A percentile compares a stretch with the other conserved stretches of the same genome.
These are phyloP conservation scores for Bromus sterilis DNA, from an alignment of 176 grass and related monocot species.

Conservation along the genomic window DNA sequence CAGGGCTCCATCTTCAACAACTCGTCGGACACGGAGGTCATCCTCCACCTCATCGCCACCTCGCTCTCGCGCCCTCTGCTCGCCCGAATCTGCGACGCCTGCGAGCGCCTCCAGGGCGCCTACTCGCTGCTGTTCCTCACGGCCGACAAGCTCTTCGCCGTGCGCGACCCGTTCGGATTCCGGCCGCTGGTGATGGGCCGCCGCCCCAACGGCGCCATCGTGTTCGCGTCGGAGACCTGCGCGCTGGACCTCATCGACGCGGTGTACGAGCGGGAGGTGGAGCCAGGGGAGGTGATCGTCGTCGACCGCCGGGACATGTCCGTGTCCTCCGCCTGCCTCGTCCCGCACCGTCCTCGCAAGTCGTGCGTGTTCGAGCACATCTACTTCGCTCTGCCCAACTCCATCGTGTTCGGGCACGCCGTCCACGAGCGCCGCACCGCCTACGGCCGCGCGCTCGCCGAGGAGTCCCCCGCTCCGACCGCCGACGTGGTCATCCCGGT, in stretches of 20 bases:
- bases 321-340: constrained; percentile 51
- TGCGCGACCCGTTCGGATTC: constrained; percentile 82
- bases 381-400: constrained; percentile 87
- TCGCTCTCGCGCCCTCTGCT: constrained; percentile 72
- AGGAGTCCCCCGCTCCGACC: constrained; percentile 62
- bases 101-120: constrained; percentile 65
- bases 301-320: constrained; percentile 76
- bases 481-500: constrained; percentile 95
- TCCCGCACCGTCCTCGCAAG: constrained; percentile 63
- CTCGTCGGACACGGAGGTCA: constrained; percentile 93
- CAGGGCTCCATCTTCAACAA: constrained; percentile 91
- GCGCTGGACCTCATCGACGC: constrained; percentile 91
- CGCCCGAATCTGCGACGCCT: constrained; percentile 65
- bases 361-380: constrained; percentile 94
- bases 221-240: constrained; percentile 91
- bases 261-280: constrained; percentile 66
- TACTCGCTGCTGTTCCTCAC: constrained; percentile 93
- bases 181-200: constrained; percentile 82
- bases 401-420: constrained; percentile 58
- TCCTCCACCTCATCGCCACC: constrained; percentile 89
- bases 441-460: constrained; percentile 74
- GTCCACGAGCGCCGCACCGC: constrained; percentile 71
- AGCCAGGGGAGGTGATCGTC: constrained; percentile 75
- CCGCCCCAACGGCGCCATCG: constrained; percentile 70
- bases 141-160: constrained; percentile 66